Percentiles rank a stretch among this genome's conserved stretches.
phyloP scores from a whole-genome alignment of 1,284 basidiomycete genomes.

The Pholiota adiposa region DNA sequence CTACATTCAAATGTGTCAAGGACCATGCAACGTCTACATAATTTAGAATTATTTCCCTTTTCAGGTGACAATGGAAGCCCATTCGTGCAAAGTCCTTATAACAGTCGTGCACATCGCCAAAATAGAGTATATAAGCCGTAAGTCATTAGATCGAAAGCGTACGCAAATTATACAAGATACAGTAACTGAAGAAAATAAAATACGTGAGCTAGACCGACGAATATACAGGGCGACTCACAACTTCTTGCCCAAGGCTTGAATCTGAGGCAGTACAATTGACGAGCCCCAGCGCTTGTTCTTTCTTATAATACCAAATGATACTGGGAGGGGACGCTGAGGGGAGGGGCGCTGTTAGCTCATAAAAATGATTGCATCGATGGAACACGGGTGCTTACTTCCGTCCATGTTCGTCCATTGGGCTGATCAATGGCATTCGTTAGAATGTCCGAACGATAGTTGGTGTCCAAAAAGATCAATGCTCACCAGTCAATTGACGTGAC shows the following conservation, averaged over 20 bases:
- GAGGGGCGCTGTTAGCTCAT: neutral
- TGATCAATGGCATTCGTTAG: neutral
- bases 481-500: conserved; percentile 1
- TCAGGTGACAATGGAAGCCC: neutral
- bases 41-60: conserved; percentile 3
- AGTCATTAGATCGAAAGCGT: too few relatives aligned
- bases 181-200: neutral
- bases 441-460: neutral
- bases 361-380: neutral
- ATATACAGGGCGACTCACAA: neutral
- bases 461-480: neutral
- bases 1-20: neutral
- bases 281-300: neutral
- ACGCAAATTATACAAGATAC: neutral
- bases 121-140: too few relatives aligned
- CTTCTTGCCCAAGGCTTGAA: neutral
- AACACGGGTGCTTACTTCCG: neutral
- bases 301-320: neutral
- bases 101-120: too few relatives aligned
- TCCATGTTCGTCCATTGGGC: neutral
- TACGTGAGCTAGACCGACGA: neutral
- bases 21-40: neutral
- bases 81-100: neutral
- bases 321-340: neutral
- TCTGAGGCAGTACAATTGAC: neutral